These are phyloP conservation scores for Candida mattraensis DNA, from an alignment of 805 yeast genomes.

Conservation along the genomic window DNA sequence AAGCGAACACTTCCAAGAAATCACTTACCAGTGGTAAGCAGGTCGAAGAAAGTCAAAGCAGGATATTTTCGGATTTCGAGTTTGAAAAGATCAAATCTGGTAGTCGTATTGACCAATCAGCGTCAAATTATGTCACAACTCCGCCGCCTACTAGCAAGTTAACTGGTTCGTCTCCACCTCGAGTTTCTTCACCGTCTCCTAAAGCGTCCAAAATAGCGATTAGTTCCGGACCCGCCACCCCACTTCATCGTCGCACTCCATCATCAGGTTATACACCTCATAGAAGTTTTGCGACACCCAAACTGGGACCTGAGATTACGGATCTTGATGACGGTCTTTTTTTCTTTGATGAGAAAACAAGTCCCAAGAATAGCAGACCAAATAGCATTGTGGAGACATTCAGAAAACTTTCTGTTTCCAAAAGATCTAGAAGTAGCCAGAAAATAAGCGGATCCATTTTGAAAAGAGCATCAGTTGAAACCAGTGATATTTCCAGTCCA, in stretches of 20 bases:
- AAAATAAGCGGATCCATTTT: slow-evolving; percentile 2
- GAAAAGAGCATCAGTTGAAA: slow-evolving; percentile 1
- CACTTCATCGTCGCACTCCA: neutral
- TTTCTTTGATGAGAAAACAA: neutral
- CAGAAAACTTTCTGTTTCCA: slow-evolving; percentile 3
- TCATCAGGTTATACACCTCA: slow-evolving; percentile 1
- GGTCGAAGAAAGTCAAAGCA: no score
- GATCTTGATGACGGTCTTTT: neutral
- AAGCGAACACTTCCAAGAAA: no score
- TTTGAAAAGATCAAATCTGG: no score
- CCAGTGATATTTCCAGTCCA: slow-evolving; percentile 4
- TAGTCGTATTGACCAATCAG: no score
- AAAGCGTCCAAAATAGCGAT: no score
- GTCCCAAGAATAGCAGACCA: neutral
- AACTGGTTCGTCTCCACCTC: no score
- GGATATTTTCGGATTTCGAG: no score
- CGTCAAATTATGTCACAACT: no score
- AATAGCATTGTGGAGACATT: neutral
- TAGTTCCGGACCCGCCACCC: neutral
- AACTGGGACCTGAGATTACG: slow-evolving; percentile 2
- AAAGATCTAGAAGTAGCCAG: slow-evolving; percentile 1
- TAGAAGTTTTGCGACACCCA: slow-evolving; percentile 9
- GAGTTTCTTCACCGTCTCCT: no score
- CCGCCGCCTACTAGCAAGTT: no score
- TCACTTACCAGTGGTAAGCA: no score